A percentile compares a stretch with the other conserved stretches of the same genome.
Conservation (phyloP, 257 asterid genomes). For the Nicotiana obtusifolia region DNA sequence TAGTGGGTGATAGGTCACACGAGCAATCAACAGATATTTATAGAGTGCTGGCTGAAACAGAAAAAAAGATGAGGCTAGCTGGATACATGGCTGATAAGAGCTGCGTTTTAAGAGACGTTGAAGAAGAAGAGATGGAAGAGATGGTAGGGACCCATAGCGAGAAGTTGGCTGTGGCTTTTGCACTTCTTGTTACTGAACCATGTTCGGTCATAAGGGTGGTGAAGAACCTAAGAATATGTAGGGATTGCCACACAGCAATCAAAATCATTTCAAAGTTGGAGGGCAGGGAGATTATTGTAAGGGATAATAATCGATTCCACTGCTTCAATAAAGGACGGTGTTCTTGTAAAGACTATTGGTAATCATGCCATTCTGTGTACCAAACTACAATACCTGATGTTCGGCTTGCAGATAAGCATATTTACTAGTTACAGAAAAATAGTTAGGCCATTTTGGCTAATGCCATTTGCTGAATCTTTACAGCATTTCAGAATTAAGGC, state of each 20-base stretch:
- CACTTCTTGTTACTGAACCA: constrained; percentile 41
- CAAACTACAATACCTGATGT: background rate
- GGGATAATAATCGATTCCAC: constrained; percentile 67
- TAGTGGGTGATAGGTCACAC: constrained; percentile 41
- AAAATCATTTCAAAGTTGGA: constrained; percentile 52
- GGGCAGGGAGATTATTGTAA: constrained; percentile 45
- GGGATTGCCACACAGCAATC: constrained; percentile 62
- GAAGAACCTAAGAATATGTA: constrained; percentile 61
- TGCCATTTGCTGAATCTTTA: background rate
- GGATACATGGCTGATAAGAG: constrained; percentile 55
- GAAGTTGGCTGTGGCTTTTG: constrained; percentile 56
- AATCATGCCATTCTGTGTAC: background rate
- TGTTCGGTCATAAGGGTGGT: constrained; percentile 43
- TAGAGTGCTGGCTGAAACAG: constrained; percentile 25
- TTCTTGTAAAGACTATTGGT: constrained; percentile 74
- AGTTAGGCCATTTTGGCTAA: background rate
- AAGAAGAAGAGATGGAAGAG: constrained; percentile 68
- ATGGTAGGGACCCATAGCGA: constrained; percentile 61
- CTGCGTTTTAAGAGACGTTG: constrained; percentile 50
- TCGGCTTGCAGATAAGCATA: background rate
- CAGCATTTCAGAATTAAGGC: background rate
- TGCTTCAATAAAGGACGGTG: constrained; percentile 42
- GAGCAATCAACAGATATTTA: constrained; percentile 37
- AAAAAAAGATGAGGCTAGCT: constrained; percentile 32
- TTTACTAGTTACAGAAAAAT: background rate